Conservation (phyloP, 257 asterid species). For the Cynanchum wilfordii region DNA sequence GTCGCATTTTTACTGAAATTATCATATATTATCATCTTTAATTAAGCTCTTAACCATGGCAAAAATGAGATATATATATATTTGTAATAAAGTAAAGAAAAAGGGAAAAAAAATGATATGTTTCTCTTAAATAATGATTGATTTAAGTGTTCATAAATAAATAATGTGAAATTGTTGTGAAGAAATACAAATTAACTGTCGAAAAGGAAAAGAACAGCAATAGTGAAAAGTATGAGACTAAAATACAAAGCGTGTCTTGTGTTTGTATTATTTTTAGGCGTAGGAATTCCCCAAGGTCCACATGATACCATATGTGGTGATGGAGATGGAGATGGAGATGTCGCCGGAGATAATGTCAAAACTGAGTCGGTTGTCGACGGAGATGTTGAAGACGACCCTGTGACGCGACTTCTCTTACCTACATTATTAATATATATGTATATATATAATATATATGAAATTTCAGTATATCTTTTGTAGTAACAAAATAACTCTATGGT, state of each 20-base stretch:
- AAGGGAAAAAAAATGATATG: no score
- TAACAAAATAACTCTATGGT: neutral
- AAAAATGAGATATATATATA: no score
- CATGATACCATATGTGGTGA: conserved; percentile 4
- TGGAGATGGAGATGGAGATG: conserved; percentile 14
- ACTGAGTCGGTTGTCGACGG: neutral
- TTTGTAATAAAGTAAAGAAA: no score
- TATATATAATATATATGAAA: no score
- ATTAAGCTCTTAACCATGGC: no score
- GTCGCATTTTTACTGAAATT: no score
- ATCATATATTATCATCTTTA: no score
- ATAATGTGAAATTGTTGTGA: neutral
- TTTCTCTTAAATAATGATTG: neutral
- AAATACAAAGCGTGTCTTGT: neutral
- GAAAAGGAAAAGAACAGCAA: neutral
- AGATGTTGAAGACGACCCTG: neutral
- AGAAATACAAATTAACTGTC: neutral
- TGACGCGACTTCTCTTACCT: neutral
- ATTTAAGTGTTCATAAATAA: neutral
- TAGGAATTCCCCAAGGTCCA: neutral
- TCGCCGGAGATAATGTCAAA: conserved; percentile 7
- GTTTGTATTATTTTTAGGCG: neutral
- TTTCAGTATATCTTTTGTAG: neutral
- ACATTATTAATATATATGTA: neutral
- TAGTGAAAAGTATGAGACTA: neutral